A percentile compares a stretch with the other conserved stretches of the same genome.
Evolutionary conservation across 768 basidiomycete genomes (phyloP).

Genomic region (Tricholoma saponaceum): DNA sequence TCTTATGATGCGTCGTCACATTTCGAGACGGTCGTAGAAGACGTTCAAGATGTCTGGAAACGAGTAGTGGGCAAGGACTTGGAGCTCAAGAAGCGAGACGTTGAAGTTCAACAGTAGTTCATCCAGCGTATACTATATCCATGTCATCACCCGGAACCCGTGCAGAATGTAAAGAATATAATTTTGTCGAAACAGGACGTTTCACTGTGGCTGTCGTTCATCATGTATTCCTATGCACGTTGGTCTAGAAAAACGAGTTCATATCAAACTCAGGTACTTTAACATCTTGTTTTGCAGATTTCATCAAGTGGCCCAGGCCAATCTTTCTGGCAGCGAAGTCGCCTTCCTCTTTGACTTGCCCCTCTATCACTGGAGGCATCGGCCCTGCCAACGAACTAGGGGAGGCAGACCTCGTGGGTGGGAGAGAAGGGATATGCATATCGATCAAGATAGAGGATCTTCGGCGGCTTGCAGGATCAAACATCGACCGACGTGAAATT

Average conservation of each 20-base stretch:
- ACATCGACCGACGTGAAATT: slow-evolving; percentile 39
- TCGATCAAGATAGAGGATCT: slow-evolving; percentile 82
- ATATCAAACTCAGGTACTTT: slow-evolving; percentile 88
- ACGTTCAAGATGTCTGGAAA: slow-evolving; percentile 96
- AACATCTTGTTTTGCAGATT: slow-evolving; percentile 86
- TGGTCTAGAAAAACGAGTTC: slow-evolving; percentile 59
- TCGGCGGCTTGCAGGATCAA: slow-evolving; percentile 53
- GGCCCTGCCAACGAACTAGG: slow-evolving; percentile 29
- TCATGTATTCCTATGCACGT: not conserved
- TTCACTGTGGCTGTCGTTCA: not conserved
- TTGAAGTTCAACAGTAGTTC: slow-evolving; percentile 50
- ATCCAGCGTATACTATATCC: slow-evolving; percentile 1
- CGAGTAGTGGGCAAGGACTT: slow-evolving; percentile 74
- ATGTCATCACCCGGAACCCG: slow-evolving; percentile 1
- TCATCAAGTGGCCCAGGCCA: slow-evolving; percentile 81
- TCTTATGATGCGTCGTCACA: slow-evolving; percentile 99
- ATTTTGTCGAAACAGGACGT: not conserved
- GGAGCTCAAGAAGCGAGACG: slow-evolving; percentile 85
- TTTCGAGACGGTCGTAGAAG: slow-evolving; percentile 98
- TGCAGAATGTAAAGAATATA: slow-evolving; percentile 8
- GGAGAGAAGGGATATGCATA: slow-evolving; percentile 70
- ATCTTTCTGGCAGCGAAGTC: slow-evolving; percentile 65
- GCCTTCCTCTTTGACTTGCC: slow-evolving; percentile 45
- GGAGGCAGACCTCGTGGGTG: slow-evolving; percentile 53
- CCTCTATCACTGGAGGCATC: slow-evolving; percentile 20